Evolutionary conservation across 768 basidiomycete genomes (phyloP).

Genomic region (Steccherinum ochraceum): DNA sequence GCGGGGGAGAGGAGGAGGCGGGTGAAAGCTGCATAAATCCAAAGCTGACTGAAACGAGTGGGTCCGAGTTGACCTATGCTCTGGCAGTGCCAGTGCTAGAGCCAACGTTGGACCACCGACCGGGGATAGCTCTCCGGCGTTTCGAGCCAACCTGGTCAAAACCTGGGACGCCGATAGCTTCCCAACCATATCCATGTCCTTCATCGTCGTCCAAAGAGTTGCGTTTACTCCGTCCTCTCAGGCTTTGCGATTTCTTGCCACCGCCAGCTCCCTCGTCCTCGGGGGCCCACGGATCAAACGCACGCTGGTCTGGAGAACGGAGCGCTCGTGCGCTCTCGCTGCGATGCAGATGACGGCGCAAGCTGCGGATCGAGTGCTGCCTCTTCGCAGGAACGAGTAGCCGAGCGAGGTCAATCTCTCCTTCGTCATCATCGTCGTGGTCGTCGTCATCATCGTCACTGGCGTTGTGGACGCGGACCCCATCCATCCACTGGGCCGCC

Average conservation of each 20-base stretch:
- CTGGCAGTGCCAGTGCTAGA: not conserved
- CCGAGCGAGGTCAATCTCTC: constrained; percentile 58
- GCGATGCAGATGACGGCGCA: constrained; percentile 53
- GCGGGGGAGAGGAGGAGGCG: no score
- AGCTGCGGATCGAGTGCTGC: constrained; percentile 67
- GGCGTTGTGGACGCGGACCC: constrained; percentile 14
- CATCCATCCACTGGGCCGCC: constrained; percentile 26
- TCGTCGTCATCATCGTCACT: constrained; percentile 27
- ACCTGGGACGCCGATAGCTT: not conserved
- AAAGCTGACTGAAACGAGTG: not conserved
- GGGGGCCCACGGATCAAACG: constrained; percentile 21
- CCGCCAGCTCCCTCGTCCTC: constrained; percentile 17
- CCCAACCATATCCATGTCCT: not conserved
- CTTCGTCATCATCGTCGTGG: constrained; percentile 42
- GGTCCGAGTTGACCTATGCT: not conserved
- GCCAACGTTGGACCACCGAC: not conserved
- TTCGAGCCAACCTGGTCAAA: not conserved
- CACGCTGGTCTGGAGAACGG: constrained; percentile 18
- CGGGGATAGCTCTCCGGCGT: not conserved
- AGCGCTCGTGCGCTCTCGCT: constrained; percentile 15
- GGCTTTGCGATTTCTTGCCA: not conserved
- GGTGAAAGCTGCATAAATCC: no score
- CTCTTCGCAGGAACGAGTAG: constrained; percentile 66
- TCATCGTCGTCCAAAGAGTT: not conserved
- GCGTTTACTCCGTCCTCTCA: not conserved